These are phyloP conservation scores for Cladorrhinum sp. DNA, from an alignment of 2,329 filamentous ascomycete species.

Conservation along the genomic window DNA sequence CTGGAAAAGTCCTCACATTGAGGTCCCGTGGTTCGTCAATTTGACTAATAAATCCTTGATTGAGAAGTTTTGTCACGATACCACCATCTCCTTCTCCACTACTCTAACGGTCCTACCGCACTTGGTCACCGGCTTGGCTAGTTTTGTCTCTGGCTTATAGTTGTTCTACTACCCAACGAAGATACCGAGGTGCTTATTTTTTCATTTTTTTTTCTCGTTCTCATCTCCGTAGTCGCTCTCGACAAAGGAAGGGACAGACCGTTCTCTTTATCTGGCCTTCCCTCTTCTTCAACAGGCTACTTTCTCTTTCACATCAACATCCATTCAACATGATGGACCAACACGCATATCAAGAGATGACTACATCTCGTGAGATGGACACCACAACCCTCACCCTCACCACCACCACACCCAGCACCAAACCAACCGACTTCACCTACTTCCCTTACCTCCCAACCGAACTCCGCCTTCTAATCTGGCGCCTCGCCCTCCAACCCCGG, in stretches of 20 bases:
- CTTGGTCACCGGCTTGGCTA: not conserved
- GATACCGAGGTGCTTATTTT: not conserved
- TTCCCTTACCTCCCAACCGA: slow-evolving; percentile 39
- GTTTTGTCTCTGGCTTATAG: not conserved
- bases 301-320: not conserved
- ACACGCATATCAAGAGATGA: not conserved
- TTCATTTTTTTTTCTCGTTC: not conserved
- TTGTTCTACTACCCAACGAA: not conserved
- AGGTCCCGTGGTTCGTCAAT: too few relatives aligned
- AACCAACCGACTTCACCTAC: slow-evolving; percentile 29
- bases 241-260: not conserved
- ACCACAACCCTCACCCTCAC: not conserved
- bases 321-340: not conserved
- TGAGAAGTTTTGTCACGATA: not conserved
- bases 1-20: not conserved
- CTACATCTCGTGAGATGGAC: not conserved
- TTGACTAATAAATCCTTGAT: not conserved
- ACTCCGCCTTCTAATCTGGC: slow-evolving; percentile 42
- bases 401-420: slow-evolving; percentile 10
- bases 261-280: not conserved
- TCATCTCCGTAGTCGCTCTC: not conserved
- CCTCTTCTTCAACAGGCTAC: too few relatives aligned
- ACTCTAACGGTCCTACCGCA: not conserved
- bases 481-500: slow-evolving; percentile 35
- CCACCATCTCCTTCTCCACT: not conserved